Base-by-base conservation (phyloP, 192 early-diverging fungal genomes). In the Coemansia sp. region DNA sequence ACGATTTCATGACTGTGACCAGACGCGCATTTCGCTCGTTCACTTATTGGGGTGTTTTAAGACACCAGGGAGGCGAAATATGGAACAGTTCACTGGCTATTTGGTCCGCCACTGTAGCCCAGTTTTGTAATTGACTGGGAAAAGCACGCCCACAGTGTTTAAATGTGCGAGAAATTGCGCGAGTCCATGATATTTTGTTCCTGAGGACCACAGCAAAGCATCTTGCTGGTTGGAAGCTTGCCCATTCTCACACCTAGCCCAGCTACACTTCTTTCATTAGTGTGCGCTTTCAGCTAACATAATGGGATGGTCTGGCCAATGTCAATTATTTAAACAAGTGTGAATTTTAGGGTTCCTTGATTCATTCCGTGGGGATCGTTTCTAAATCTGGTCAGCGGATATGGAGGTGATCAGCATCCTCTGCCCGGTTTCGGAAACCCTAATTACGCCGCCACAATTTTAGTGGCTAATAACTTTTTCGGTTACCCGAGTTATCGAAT, bases 401-500 rank as follows among this genome's bases (percentile, higher is more conserved):
- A 51, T 51, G 48, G 48, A 51, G 25, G 12, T 9, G 48, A 51
- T 51, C 25, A 9, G 23, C 25, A 51, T 3, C 16, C 16, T 28
- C 16, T 21, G 7, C 13, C 25, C 25, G 7, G 9, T 51, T 51
- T 26, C 9, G 48, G 48, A 51, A 23, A 23, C 25, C 25, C 9
- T 2, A 8, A 26, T 15, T 8, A 9, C 25, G 15, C n/a, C 18
- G 30, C 15, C 55, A 31, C 29, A 31, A 57, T 57, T 21, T 26
- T 34, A 57, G 55, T 57, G 55, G 55, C 31, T 20, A 18, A 13
- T 57, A 57, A 57, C 55, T 51, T 12, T 1, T 8, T 15, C 26
- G 15, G 53, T 34, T 56, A 56, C 53, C n/a, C 13, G 49, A 9
- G 53, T 56, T 33, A 34, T 23, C 42, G 26, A 61, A 61, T 39